Evolutionary conservation across 176 grass and related monocot genomes (phyloP).

Genomic region (Rhynchospora pubera): DNA sequence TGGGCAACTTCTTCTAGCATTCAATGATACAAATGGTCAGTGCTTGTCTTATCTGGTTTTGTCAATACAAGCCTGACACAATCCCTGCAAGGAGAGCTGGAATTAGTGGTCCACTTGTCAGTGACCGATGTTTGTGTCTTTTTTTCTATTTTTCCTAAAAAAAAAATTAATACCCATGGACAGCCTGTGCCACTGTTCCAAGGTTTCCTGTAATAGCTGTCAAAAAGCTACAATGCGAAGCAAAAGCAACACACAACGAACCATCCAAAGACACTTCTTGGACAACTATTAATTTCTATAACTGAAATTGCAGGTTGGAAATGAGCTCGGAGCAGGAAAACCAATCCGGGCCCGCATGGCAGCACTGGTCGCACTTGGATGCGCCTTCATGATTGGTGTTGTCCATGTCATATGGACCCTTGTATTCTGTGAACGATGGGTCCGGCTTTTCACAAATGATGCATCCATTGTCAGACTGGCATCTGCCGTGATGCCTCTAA

Average conservation of each 20-base stretch:
- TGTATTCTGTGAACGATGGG: constrained; percentile 49
- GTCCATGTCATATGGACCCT: constrained; percentile 64
- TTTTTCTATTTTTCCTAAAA: neutral
- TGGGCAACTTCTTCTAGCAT: neutral
- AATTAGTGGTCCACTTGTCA: constrained; percentile 17
- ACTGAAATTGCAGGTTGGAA: constrained; percentile 66
- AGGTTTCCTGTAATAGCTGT: neutral
- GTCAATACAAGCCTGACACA: neutral
- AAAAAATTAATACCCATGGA: neutral
- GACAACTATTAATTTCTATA: neutral
- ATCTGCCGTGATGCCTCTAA: constrained; percentile 59
- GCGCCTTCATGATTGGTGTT: constrained; percentile 42
- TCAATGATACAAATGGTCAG: constrained; percentile 15
- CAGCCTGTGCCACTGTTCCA: neutral
- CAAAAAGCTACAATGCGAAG: neutral
- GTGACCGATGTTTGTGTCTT: neutral
- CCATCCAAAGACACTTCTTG: neutral
- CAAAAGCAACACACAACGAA: neutral
- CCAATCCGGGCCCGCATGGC: constrained; percentile 59
- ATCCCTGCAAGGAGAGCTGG: neutral
- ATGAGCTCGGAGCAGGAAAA: constrained; percentile 85
- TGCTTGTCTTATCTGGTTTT: neutral
- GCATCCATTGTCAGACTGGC: constrained; percentile 41
- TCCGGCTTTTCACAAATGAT: constrained; percentile 55
- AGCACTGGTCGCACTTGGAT: constrained; percentile 65